These are phyloP conservation scores for Coleophoma cylindrospora DNA, from an alignment of 2,329 filamentous ascomycete species.

Conservation along the genomic window DNA sequence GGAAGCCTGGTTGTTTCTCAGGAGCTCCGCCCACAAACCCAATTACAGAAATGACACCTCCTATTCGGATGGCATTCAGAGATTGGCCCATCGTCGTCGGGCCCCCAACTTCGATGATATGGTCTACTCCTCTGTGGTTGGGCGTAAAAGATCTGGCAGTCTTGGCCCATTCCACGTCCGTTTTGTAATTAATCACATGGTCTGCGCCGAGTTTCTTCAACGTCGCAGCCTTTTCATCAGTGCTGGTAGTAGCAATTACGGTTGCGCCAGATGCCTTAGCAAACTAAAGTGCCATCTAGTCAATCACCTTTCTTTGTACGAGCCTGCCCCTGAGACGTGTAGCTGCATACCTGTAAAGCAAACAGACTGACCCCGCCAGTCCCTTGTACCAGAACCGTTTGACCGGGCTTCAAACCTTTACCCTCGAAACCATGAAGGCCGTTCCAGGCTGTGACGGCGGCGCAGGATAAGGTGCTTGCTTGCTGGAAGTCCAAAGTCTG, in stretches of 20 bases:
- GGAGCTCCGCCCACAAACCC: constrained; percentile 26
- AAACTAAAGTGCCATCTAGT: constrained; percentile 19
- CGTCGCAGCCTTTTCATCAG: constrained; percentile 28
- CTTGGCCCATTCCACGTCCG: constrained; percentile 32
- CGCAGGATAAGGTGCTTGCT: constrained; percentile 44
- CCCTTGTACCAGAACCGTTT: constrained; percentile 35
- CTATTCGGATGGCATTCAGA: constrained; percentile 32
- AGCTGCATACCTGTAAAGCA: constrained; percentile 17
- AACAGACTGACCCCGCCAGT: constrained; percentile 36
- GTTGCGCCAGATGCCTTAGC: constrained; percentile 33
- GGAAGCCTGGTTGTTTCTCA: constrained; percentile 20
- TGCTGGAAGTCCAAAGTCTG: constrained; percentile 39
- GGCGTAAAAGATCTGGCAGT: constrained; percentile 30
- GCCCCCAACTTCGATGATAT: constrained; percentile 39
- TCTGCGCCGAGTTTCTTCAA: constrained; percentile 35
- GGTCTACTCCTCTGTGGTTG: constrained; percentile 31
- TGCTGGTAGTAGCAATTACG: constrained; percentile 37
- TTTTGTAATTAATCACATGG: constrained; percentile 39
- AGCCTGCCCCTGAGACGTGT: no score
- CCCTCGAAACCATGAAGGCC: constrained; percentile 44
- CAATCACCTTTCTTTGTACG: no score
- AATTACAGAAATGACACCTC: constrained; percentile 34
- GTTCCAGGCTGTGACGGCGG: constrained; percentile 53
- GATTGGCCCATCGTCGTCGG: constrained; percentile 33
- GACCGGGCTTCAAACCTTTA: constrained; percentile 22